Evolutionary conservation across 176 grass and related monocot genomes (phyloP).

Genomic region (Eremochloa ophiuroides): DNA sequence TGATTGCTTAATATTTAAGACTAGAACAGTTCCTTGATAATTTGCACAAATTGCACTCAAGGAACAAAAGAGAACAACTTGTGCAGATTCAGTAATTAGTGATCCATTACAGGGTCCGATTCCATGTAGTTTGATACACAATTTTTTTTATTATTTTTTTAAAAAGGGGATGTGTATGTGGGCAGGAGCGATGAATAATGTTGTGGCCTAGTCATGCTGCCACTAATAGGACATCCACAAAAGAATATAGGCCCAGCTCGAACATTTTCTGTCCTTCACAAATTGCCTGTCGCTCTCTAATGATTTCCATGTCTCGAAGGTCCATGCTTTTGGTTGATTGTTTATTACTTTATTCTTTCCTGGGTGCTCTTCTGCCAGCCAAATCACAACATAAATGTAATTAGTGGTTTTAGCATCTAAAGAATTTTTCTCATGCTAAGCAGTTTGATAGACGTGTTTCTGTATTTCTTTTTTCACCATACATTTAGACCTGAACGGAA

Average conservation of each 20-base stretch:
- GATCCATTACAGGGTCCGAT: not conserved
- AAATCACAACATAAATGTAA: not conserved
- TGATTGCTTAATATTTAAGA: not conserved
- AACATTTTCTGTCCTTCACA: slow-evolving; percentile 25
- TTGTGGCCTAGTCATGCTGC: slow-evolving; percentile 29
- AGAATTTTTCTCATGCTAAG: not conserved
- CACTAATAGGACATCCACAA: slow-evolving; percentile 23
- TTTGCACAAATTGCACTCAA: not conserved
- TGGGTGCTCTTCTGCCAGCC: slow-evolving; percentile 6
- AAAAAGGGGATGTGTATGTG: not conserved
- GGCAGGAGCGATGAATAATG: slow-evolving; percentile 16
- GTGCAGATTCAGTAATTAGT: not conserved
- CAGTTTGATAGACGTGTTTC: not conserved
- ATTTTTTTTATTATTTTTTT: not conserved
- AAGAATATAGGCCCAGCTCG: slow-evolving; percentile 13
- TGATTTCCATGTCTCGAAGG: not conserved
- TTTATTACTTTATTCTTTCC: slow-evolving; percentile 20
- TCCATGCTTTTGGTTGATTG: slow-evolving; percentile 7
- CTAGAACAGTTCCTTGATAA: not conserved
- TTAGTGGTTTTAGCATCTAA: slow-evolving; percentile 3
- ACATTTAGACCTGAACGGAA: not conserved
- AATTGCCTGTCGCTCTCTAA: slow-evolving; percentile 39
- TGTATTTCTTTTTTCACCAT: not conserved
- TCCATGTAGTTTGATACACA: slow-evolving; percentile 8
- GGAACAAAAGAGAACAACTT: not conserved